Percentiles rank a stretch among this genome's conserved stretches.
These are phyloP conservation scores for Casaregolazyma lundiana DNA, from an alignment of 1,139 yeast genomes.

Conservation along the genomic window DNA sequence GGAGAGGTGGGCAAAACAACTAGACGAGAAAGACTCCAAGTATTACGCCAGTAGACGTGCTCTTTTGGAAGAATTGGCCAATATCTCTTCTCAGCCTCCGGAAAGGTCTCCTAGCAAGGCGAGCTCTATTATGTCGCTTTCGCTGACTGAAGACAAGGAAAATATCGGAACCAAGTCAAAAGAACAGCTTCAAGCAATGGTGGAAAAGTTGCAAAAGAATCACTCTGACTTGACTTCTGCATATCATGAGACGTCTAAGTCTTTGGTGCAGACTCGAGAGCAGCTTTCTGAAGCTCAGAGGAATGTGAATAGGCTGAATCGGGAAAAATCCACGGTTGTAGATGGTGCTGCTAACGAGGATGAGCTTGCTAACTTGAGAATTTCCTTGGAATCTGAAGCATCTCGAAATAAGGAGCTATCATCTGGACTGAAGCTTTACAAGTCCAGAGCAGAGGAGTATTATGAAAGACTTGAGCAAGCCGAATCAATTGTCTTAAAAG, in stretches of 20 bases:
- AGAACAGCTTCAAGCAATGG: conserved; percentile 25
- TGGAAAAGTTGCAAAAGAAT: conserved; percentile 23
- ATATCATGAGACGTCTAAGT: conserved; percentile 53
- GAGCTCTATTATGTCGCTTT: conserved; percentile 13
- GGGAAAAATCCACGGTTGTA: conserved; percentile 31
- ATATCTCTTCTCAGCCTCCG: conserved; percentile 15
- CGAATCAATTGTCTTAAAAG: conserved; percentile 64
- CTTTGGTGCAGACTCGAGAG: conserved; percentile 47
- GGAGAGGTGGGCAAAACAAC: conserved; percentile 26
- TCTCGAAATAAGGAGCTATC: conserved; percentile 50
- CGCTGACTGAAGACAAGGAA: conserved; percentile 16
- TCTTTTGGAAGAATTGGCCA: conserved; percentile 24
- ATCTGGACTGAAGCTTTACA: conserved; percentile 57
- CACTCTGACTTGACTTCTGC: conserved; percentile 48
- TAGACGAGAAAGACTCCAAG: conserved; percentile 26
- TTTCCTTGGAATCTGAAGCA: conserved; percentile 50
- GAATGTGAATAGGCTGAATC: conserved; percentile 52
- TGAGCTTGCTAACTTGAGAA: conserved; percentile 29
- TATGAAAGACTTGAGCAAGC: conserved; percentile 71
- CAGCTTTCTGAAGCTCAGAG: conserved; percentile 42
- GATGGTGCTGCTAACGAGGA: conserved; percentile 11
- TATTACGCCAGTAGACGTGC: conserved; percentile 26
- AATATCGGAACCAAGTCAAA: conserved; percentile 19
- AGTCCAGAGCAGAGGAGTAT: conserved; percentile 70
- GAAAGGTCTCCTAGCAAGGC: conserved; percentile 20